Evolutionary conservation across 1,284 basidiomycete genomes (phyloP).

Genomic region (Ustilago xerochloae): DNA sequence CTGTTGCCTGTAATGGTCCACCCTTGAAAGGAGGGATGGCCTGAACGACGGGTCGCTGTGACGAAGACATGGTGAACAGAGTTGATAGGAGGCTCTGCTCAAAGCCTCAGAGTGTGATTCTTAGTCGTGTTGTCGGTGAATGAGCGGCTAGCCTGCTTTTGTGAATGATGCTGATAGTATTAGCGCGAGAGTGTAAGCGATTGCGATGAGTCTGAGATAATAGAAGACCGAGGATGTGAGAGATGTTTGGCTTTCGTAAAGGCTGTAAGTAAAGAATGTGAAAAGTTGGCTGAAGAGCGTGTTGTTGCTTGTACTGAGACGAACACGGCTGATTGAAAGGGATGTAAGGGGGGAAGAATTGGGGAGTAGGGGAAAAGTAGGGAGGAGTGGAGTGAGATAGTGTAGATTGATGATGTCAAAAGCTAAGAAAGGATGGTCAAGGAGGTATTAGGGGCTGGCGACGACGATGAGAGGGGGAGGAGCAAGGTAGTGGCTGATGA

Average conservation of each 20-base stretch:
- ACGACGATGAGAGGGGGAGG: neutral
- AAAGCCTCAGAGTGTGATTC: too few species aligned
- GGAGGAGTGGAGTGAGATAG: slow-evolving; percentile 18
- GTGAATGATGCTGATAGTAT: too few species aligned
- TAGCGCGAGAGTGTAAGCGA: too few species aligned
- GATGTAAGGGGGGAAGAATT: neutral
- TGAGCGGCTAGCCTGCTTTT: too few species aligned
- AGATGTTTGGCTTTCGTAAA: neutral
- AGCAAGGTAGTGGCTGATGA: neutral
- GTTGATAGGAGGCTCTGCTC: slow-evolving; percentile 10
- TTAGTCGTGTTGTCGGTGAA: too few species aligned
- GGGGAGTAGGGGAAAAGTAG: neutral
- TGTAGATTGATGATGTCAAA: neutral
- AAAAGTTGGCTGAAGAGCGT: neutral
- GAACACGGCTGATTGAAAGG: neutral
- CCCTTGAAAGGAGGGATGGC: slow-evolving; percentile 53
- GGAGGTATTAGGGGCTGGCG: neutral
- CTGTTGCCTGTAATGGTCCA: slow-evolving; percentile 39
- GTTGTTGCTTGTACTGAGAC: neutral
- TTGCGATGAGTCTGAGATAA: too few species aligned
- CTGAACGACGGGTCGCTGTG: slow-evolving; percentile 38
- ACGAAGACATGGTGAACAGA: slow-evolving; percentile 33
- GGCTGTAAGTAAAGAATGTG: slow-evolving; percentile 16
- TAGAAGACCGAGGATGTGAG: too few species aligned
- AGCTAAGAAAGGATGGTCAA: slow-evolving; percentile 20